Evolutionary conservation across 495 filamentous ascomycete genomes (phyloP).

Genomic region (Jackrogersella minutella): DNA sequence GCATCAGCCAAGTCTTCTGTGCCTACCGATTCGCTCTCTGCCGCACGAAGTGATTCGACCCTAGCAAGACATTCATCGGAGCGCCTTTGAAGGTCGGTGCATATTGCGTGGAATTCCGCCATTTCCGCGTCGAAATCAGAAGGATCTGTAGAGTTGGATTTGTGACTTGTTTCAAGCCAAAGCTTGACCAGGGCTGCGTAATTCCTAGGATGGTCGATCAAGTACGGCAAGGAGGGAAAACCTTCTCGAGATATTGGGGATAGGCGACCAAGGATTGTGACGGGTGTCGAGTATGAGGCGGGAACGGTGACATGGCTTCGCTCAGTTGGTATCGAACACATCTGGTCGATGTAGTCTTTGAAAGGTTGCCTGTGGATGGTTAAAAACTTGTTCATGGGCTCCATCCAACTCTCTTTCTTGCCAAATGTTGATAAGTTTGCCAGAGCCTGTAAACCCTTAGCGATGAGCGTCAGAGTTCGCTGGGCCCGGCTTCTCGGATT

Average conservation of each 20-base stretch:
- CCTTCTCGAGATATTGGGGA: conserved; percentile 87
- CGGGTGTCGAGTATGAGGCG: conserved; percentile 90
- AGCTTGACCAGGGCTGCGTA: conserved; percentile 88
- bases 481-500: conserved; percentile 87
- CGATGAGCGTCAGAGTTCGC: conserved; percentile 89
- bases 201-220: conserved; percentile 89
- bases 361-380: conserved; percentile 71
- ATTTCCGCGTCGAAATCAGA: conserved; percentile 68
- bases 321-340: conserved; percentile 83
- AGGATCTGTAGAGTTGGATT: conserved; percentile 51
- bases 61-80: conserved; percentile 74
- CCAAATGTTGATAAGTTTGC: conserved; percentile 95
- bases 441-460: conserved; percentile 93
- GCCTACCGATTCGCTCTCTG: conserved; percentile 74
- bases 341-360: conserved; percentile 84
- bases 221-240: conserved; percentile 91
- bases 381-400: conserved; percentile 91
- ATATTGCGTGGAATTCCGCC: conserved; percentile 75
- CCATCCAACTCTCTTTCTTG: conserved; percentile 98
- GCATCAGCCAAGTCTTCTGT: conserved; percentile 78
- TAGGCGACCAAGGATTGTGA: conserved; percentile 86
- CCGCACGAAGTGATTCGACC: conserved; percentile 50
- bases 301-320: conserved; percentile 67
- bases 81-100: conserved; percentile 72
- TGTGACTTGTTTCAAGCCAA: conserved; percentile 74